Conservation (phyloP, 2,329 filamentous ascomycete genomes). For the Exutisphaerella laricina region DNA sequence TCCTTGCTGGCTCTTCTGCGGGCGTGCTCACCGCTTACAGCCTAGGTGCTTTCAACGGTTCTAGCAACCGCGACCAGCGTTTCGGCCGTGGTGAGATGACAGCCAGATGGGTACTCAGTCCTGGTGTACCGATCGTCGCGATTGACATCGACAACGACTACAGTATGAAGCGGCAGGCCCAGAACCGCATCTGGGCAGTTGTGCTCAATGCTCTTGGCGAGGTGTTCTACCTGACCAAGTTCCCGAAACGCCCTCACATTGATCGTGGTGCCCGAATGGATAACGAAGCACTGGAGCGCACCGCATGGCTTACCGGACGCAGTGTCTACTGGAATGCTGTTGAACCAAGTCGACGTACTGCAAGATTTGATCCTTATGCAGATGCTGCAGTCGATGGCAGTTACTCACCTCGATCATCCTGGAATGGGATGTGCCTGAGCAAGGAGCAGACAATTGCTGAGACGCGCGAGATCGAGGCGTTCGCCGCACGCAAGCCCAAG, state of each 20-base stretch:
- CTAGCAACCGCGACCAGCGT: constrained; percentile 55
- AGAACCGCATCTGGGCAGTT: constrained; percentile 79
- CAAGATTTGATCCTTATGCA: constrained; percentile 66
- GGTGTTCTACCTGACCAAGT: constrained; percentile 73
- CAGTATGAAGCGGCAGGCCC: constrained; percentile 61
- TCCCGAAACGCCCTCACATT: constrained; percentile 53
- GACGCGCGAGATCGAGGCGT: constrained; percentile 74
- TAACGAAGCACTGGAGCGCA: constrained; percentile 53
- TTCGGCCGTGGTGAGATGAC: constrained; percentile 72
- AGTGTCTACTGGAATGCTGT: constrained; percentile 75
- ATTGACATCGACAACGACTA: constrained; percentile 81
- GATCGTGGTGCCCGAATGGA: constrained; percentile 42
- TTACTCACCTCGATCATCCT: constrained; percentile 76
- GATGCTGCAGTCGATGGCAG: constrained; percentile 61
- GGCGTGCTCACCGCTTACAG: constrained; percentile 80
- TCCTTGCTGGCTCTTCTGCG: constrained; percentile 75
- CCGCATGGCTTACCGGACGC: constrained; percentile 76
- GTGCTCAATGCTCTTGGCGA: constrained; percentile 92
- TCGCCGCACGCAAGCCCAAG: constrained; percentile 64
- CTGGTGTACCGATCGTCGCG: constrained; percentile 83
- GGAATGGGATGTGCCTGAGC: constrained; percentile 64
- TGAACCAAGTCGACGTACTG: constrained; percentile 67
- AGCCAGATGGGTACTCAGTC: constrained; percentile 82
- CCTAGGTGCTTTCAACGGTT: constrained; percentile 44
- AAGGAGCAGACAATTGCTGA: constrained; percentile 68